A percentile compares a stretch with the other conserved stretches of the same genome.
These are phyloP conservation scores for Emericellopsis cladophorae DNA, from an alignment of 2,329 filamentous ascomycete genomes.

Conservation along the genomic window DNA sequence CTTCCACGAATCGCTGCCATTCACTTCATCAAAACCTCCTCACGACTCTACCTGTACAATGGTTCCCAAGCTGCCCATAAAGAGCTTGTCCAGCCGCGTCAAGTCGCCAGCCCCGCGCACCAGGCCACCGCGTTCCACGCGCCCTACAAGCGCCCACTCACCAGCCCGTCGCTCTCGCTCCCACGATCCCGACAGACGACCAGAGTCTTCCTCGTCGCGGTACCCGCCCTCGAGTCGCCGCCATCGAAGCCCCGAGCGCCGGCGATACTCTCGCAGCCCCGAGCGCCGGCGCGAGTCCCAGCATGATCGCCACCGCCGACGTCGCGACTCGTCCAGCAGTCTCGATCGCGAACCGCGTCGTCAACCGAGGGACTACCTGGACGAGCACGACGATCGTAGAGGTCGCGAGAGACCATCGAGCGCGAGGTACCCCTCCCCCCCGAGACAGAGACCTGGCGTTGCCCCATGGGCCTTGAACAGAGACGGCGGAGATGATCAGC, in stretches of 20 bases:
- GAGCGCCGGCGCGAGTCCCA: background rate
- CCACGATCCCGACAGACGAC: background rate
- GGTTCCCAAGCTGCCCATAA: background rate
- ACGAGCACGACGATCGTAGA: background rate
- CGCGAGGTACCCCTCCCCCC: background rate
- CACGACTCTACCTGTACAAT: background rate
- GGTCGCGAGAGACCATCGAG: background rate
- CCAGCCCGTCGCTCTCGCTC: background rate
- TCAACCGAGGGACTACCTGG: background rate
- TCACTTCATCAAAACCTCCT: background rate
- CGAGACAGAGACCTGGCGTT: background rate
- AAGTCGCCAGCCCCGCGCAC: background rate
- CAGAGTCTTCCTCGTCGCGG: background rate
- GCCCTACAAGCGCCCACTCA: background rate
- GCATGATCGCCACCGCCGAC: background rate
- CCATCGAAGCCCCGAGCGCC: background rate
- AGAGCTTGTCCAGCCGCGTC: background rate
- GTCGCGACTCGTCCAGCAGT: conserved; percentile 1
- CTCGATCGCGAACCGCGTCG: conserved; percentile 1
- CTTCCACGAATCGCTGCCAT: too few species aligned
- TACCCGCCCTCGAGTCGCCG: background rate
- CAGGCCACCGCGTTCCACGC: background rate
- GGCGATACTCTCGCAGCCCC: background rate
- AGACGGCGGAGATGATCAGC: background rate
- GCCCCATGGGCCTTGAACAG: background rate